phyloP scores from a whole-genome alignment of 1,284 basidiomycete genomes.

The Xerocomus amazonicus region DNA sequence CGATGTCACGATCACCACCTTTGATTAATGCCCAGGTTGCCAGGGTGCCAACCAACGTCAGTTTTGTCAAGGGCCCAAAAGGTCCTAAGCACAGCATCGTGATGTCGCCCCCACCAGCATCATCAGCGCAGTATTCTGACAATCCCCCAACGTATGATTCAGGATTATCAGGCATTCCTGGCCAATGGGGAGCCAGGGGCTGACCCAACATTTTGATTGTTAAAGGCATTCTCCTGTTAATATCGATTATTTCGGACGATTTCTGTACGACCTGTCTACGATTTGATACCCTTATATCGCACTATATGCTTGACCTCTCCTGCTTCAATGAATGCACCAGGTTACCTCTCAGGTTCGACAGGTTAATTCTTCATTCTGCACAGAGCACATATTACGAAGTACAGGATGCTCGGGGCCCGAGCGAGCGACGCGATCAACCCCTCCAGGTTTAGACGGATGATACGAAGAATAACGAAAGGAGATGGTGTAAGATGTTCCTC shows the following conservation, averaged over 20 bases:
- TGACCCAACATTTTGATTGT: conserved; percentile 12
- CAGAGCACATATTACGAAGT: no score
- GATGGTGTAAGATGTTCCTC: no score
- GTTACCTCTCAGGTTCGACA: no score
- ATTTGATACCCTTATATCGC: conserved; percentile 27
- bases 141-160: conserved; percentile 63
- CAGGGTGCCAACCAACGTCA: conserved; percentile 29
- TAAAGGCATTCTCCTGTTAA: conserved; percentile 2
- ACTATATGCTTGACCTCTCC: conserved; percentile 5
- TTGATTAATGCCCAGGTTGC: conserved; percentile 35
- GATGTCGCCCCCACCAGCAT: conserved; percentile 24
- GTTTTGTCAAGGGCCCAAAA: conserved; percentile 41
- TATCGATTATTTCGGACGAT: conserved; percentile 19
- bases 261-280: conserved; percentile 9
- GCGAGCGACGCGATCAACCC: no score
- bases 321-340: neutral
- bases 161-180: conserved; percentile 44
- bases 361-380: no score
- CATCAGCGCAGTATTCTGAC: conserved; percentile 42
- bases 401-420: no score
- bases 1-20: conserved; percentile 23
- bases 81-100: conserved; percentile 26
- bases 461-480: no score
- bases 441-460: no score
- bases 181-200: conserved; percentile 48